A percentile compares a stretch with the other conserved stretches of the same genome.
Evolutionary conservation across 176 grass and related monocot genomes (phyloP).

Genomic region (Areca catechu): DNA sequence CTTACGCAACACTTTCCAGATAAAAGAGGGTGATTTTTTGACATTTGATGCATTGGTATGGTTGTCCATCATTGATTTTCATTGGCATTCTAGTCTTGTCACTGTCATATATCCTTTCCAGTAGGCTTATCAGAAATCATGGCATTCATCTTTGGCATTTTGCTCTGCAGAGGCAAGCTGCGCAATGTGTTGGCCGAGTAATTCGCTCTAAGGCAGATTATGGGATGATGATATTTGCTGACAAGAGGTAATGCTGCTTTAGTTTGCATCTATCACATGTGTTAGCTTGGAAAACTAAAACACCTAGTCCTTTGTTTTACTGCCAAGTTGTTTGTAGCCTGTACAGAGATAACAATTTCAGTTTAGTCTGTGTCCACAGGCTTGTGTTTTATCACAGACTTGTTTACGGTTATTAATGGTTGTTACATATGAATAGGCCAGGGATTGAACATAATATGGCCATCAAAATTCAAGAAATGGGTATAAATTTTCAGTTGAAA

Average conservation of each 20-base stretch:
- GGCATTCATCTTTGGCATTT: not conserved
- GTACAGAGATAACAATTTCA: too few relatives aligned
- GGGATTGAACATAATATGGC: too few relatives aligned
- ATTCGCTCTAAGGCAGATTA: conserved; percentile 97
- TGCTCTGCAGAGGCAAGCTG: conserved; percentile 73
- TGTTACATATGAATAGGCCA: too few relatives aligned
- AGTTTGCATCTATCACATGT: not conserved
- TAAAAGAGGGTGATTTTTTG: conserved; percentile 93
- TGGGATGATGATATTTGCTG: conserved; percentile 99
- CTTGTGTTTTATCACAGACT: too few relatives aligned
- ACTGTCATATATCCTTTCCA: too few relatives aligned
- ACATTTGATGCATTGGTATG: conserved; percentile 96
- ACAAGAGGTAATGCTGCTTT: conserved; percentile 58
- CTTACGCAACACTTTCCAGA: conserved; percentile 90
- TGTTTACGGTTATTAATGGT: too few relatives aligned
- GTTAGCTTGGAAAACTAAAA: too few relatives aligned
- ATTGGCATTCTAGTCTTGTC: not conserved
- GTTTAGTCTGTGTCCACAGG: too few relatives aligned
- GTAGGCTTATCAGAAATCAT: not conserved
- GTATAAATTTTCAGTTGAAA: too few relatives aligned
- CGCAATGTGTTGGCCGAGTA: conserved; percentile 93
- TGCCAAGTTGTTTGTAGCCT: too few relatives aligned
- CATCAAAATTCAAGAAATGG: too few relatives aligned
- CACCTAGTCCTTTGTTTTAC: too few relatives aligned
- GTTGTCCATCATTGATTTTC: conserved; percentile 1